Base-by-base conservation (phyloP, 208 protist species). In the Acanthamoeba pearcei region DNA sequence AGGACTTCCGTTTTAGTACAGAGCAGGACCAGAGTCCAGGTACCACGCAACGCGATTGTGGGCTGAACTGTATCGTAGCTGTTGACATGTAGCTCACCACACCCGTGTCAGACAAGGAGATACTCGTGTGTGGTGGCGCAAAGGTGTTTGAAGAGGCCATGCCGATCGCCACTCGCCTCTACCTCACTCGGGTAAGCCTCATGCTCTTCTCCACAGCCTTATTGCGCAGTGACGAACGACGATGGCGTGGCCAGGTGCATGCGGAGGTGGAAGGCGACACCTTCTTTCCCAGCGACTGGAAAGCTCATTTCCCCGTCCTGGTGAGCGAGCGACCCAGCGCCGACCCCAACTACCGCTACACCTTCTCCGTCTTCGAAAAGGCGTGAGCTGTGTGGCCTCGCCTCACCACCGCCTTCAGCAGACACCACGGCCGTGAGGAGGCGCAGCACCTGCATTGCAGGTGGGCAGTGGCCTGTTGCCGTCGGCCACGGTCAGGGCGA, bases 321-420 rank as follows among this genome's bases (percentile, higher is more conserved):
- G 83, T 90, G 55, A 49, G 29, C 49, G 60, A 68, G 38, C 51
- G 51, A 62, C 55, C 22, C 17, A 90, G 83, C 29, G 83, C 55
- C n/a, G 83, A 90, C n/a, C 19, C 51, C 17, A 90, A 90, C 83
- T 90, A 70, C 51, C 51, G 32, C 27, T 90, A 90, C 83, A 90
- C 83, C 51, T 90, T 90, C 83, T 70, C 29, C 55, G 8, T 64
- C 46, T 90, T 42, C n/a, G 83, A 90, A 24, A 86, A 86, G 78
- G 10, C 10, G 32, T 49, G 51, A 86, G 1, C 78, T 22, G n/a
- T n/a, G n/a, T n/a, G n/a, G n/a, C 15, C 1, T 5, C 9, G 5
- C 35, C 32, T 0, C 19, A 13, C 5, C 53, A 57, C 17, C 53
- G 17, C 15, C 53, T 19, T 57, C 17, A 57, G 42, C 42, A 46